phyloP scores from a whole-genome alignment of 495 filamentous ascomycete genomes.

The Pyrenula massariospora region DNA sequence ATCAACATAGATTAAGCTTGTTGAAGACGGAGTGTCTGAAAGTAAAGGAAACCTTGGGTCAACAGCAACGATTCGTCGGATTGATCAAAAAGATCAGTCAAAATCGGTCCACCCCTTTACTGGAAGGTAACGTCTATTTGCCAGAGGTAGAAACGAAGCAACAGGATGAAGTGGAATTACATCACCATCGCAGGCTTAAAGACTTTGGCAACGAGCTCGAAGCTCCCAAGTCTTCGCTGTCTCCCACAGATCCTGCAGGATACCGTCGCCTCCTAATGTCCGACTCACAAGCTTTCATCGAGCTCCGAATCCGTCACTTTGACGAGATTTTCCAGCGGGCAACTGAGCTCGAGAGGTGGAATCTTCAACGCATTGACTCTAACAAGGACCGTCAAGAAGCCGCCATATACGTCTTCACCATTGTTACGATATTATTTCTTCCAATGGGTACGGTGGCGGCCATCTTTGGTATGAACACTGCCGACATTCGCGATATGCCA shows the following conservation, averaged over 20 bases:
- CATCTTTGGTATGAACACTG: constrained; percentile 35
- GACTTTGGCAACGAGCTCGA: no score
- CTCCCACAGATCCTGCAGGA: background rate
- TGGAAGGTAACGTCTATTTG: background rate
- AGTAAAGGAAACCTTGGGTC: background rate
- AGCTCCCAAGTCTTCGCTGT: no score
- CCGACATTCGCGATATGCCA: constrained; percentile 37
- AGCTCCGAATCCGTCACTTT: background rate
- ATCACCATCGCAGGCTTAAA: background rate
- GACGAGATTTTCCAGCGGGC: no score
- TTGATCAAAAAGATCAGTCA: background rate
- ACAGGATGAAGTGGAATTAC: background rate
- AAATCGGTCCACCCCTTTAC: no score
- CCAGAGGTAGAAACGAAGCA: background rate
- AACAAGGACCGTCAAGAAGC: constrained; percentile 3
- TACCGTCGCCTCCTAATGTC: background rate
- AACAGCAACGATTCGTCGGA: background rate
- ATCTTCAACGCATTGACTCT: background rate
- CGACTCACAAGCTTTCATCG: background rate
- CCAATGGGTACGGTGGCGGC: constrained; percentile 24
- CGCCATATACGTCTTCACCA: constrained; percentile 26
- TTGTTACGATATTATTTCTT: constrained; percentile 34
- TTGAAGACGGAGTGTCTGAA: no score
- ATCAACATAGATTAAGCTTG: background rate
- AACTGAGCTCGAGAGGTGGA: no score